These are phyloP conservation scores for Ophiostoma triangulosporum DNA, from an alignment of 2,329 filamentous ascomycete species.

Conservation along the genomic window DNA sequence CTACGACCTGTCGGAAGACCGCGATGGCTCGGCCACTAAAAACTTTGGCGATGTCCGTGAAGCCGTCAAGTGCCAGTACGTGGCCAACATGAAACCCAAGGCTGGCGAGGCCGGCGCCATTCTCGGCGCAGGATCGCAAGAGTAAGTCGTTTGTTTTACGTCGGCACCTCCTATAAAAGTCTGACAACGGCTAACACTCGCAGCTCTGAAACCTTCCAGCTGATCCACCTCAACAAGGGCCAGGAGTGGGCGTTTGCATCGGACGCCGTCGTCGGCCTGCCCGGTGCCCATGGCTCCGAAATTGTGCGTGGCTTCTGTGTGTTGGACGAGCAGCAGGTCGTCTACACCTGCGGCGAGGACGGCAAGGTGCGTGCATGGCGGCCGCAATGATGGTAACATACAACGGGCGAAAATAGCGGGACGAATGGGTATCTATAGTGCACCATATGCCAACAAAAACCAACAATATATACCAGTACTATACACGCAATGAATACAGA, in stretches of 20 bases:
- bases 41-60: conserved; percentile 58
- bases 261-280: conserved; percentile 43
- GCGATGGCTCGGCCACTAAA: conserved; percentile 39
- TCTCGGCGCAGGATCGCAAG: conserved; percentile 52
- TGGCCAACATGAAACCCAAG: conserved; percentile 52
- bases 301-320: conserved; percentile 52
- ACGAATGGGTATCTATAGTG: not conserved
- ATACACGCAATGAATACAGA: not conserved
- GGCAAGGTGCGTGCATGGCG: conserved; percentile 45
- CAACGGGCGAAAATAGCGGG: not conserved
- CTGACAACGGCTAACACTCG: not conserved
- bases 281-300: conserved; percentile 49
- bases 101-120: conserved; percentile 42
- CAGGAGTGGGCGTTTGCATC: conserved; percentile 39
- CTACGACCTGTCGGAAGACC: conserved; percentile 53
- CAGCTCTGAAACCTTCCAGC: conserved; percentile 43
- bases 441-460: not conserved
- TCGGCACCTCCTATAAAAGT: no score
- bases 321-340: conserved; percentile 43
- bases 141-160: conserved; percentile 36
- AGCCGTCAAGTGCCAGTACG: conserved; percentile 57
- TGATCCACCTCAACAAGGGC: conserved; percentile 44
- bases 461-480: not conserved
- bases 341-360: conserved; percentile 47
- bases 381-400: conserved; percentile 16